Conservation (phyloP, 1,284 basidiomycete genomes). For the Cystobasidium pallidum region DNA sequence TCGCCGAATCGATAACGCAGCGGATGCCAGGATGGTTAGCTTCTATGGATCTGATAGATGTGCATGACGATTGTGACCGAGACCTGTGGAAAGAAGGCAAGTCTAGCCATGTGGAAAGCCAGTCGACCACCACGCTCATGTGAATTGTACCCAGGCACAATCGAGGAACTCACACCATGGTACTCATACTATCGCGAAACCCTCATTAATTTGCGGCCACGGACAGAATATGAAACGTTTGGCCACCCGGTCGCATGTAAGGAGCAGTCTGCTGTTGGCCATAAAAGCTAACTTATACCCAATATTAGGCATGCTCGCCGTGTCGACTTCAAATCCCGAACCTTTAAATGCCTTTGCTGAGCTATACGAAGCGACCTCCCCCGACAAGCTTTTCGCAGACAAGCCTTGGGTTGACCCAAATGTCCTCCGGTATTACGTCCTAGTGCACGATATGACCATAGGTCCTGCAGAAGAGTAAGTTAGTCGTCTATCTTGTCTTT, state of each 20-base stretch:
- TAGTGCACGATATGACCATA: constrained; percentile 51
- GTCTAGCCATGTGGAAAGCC: not conserved
- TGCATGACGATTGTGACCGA: constrained; percentile 24
- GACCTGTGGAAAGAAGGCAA: constrained; percentile 42
- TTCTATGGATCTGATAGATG: constrained; percentile 33
- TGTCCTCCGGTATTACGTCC: constrained; percentile 53
- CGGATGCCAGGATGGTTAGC: constrained; percentile 35
- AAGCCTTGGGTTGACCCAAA: constrained; percentile 49
- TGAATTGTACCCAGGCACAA: not conserved
- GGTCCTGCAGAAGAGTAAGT: constrained; percentile 47
- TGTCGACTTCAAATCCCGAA: constrained; percentile 53
- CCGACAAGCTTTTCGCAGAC: constrained; percentile 45
- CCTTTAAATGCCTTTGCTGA: constrained; percentile 53
- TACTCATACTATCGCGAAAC: constrained; percentile 38
- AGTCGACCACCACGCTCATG: not conserved
- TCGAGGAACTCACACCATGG: constrained; percentile 46
- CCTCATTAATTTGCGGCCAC: constrained; percentile 29
- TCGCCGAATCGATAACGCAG: constrained; percentile 35
- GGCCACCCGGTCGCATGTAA: constrained; percentile 44
- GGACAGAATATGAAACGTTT: constrained; percentile 45
- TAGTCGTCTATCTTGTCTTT: not conserved
- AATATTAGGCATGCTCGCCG: constrained; percentile 49
- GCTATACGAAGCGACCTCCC: constrained; percentile 52
- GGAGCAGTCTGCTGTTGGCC: constrained; percentile 5
- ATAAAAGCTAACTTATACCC: not conserved